A percentile compares a stretch with the other conserved stretches of the same genome.
phyloP scores from a whole-genome alignment of 2,329 filamentous ascomycete species.

The Fusarium sp. region DNA sequence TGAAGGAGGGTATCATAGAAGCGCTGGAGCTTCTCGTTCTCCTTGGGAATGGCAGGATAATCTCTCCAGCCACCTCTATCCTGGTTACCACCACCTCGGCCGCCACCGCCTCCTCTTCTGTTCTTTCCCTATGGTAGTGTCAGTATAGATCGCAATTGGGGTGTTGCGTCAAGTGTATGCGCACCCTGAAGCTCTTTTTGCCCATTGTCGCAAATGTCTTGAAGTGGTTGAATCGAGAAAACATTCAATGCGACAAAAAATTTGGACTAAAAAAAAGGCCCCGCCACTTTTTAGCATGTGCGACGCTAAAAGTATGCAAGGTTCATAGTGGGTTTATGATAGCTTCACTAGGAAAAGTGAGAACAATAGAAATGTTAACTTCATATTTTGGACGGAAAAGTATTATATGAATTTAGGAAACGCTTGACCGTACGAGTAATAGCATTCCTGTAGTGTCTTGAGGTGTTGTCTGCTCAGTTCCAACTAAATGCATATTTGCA shows the following conservation, averaged over 20 bases:
- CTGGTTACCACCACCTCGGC: constrained; percentile 43
- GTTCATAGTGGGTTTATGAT: constrained; percentile 3
- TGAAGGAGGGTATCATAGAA: constrained; percentile 86
- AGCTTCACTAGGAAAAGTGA: neutral
- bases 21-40: constrained; percentile 84
- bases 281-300: constrained; percentile 36
- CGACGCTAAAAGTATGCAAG: constrained; percentile 34
- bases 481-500: neutral
- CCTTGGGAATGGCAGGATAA: constrained; percentile 67
- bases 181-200: constrained; percentile 51
- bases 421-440: neutral
- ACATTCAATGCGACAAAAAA: constrained; percentile 40
- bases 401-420: neutral
- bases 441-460: neutral
- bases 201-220: constrained; percentile 48
- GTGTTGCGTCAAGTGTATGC: neutral
- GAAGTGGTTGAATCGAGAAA: constrained; percentile 23
- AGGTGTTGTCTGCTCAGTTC: neutral
- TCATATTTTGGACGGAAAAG: neutral
- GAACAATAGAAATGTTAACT: neutral
- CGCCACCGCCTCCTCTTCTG: constrained; percentile 50
- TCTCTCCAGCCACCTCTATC: constrained; percentile 46
- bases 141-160: constrained; percentile 31
- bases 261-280: constrained; percentile 36
- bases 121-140: constrained; percentile 48